Conservation (phyloP, 352 stramenopile genomes). For the Pythium rhizo-oryzae region DNA sequence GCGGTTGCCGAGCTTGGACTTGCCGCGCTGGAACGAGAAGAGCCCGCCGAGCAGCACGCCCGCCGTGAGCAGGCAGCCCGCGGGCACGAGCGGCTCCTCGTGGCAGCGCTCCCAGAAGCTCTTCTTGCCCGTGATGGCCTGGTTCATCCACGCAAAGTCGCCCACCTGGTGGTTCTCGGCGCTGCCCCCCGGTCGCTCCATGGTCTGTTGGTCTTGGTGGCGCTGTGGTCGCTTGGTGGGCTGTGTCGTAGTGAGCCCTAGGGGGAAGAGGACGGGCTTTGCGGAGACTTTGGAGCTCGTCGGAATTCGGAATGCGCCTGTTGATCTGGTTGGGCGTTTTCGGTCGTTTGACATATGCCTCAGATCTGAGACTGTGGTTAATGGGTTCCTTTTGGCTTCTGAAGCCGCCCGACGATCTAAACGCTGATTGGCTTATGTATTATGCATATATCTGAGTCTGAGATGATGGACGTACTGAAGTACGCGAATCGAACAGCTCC, state of each 20-base stretch:
- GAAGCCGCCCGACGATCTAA: neutral
- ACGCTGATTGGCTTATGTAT: slow-evolving; percentile 14
- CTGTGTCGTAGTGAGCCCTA: neutral
- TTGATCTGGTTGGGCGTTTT: slow-evolving; percentile 7
- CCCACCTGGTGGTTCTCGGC: slow-evolving; percentile 33
- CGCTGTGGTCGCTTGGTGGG: neutral
- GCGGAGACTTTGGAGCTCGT: neutral
- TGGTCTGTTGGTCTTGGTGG: neutral
- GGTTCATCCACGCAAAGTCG: slow-evolving; percentile 73
- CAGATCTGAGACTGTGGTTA: slow-evolving; percentile 18
- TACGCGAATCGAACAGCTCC: slow-evolving; percentile 1
- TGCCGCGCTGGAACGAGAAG: slow-evolving; percentile 66
- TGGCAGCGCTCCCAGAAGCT: slow-evolving; percentile 62
- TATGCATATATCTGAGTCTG: slow-evolving; percentile 10
- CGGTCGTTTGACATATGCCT: neutral
- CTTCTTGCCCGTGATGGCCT: slow-evolving; percentile 58
- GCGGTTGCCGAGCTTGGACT: slow-evolving; percentile 79
- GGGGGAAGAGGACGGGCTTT: too few species aligned
- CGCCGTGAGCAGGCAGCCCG: slow-evolving; percentile 67
- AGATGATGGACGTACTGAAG: neutral
- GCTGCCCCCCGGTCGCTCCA: slow-evolving; percentile 28
- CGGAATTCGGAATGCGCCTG: slow-evolving; percentile 32
- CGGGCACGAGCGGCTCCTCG: slow-evolving; percentile 78
- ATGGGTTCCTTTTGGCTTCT: slow-evolving; percentile 12
- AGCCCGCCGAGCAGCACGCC: slow-evolving; percentile 70